Conservation (phyloP, 345 rosid genomes). For the Euphorbia peplus region DNA sequence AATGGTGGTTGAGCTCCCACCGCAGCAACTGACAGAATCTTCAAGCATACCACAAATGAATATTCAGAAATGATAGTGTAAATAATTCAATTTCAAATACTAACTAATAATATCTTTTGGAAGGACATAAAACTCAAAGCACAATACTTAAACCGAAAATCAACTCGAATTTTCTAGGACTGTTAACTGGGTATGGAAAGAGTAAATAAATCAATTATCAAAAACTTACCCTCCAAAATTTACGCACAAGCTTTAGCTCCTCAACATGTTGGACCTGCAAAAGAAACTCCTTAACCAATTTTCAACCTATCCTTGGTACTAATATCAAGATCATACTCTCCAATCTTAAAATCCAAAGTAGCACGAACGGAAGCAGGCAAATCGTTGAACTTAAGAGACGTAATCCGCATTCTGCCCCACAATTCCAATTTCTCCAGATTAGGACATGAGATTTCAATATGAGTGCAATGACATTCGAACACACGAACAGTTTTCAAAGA, state of each 20-base stretch:
- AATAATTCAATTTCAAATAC: background rate
- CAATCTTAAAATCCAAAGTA: background rate
- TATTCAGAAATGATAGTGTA: background rate
- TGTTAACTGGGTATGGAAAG: too few relatives aligned
- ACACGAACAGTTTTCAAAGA: background rate
- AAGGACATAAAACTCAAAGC: background rate
- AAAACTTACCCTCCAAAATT: background rate
- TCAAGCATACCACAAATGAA: background rate
- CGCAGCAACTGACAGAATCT: background rate
- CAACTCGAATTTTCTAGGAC: too few relatives aligned
- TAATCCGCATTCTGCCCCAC: background rate
- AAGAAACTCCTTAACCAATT: background rate
- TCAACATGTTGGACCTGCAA: background rate
- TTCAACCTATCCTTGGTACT: background rate
- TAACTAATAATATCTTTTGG: background rate
- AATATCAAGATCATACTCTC: too few relatives aligned
- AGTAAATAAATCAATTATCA: background rate
- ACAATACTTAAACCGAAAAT: too few relatives aligned
- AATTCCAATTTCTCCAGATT: background rate
- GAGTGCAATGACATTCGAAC: too few relatives aligned
- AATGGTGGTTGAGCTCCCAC: background rate
- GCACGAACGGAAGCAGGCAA: background rate
- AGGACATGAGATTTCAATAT: background rate
- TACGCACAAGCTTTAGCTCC: background rate
- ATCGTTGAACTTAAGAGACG: background rate